phyloP scores from a whole-genome alignment of 1,284 basidiomycete species.

The Puccinia sorghi region DNA sequence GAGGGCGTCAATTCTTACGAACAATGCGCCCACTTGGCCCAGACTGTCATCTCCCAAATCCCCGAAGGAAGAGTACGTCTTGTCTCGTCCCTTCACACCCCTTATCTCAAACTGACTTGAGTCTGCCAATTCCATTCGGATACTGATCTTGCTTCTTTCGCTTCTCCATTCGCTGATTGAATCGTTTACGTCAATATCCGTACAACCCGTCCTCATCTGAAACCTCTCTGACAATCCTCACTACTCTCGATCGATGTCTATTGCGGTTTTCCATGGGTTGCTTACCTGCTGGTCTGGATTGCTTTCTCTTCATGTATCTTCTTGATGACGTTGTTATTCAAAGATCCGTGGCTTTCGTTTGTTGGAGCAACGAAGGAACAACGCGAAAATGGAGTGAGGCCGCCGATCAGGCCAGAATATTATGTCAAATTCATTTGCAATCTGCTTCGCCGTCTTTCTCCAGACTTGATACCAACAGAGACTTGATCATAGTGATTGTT shows the following conservation, averaged over 20 bases:
- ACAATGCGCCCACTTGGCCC: constrained; percentile 49
- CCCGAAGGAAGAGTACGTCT: constrained; percentile 45
- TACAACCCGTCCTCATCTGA: neutral
- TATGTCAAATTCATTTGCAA: neutral
- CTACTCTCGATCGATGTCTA: neutral
- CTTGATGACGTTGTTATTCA: neutral
- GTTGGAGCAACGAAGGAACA: neutral
- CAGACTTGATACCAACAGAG: neutral
- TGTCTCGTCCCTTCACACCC: neutral
- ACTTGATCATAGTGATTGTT: neutral
- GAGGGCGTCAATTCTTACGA: constrained; percentile 50
- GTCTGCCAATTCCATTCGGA: neutral
- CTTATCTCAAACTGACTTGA: neutral
- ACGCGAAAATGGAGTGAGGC: neutral
- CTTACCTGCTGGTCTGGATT: neutral
- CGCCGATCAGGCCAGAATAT: neutral
- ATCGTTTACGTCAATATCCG: neutral
- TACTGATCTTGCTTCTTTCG: neutral
- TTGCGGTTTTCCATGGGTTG: neutral
- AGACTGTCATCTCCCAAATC: constrained; percentile 45
- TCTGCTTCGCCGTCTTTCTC: neutral
- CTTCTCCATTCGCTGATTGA: neutral
- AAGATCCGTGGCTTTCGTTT: neutral
- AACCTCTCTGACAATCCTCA: neutral
- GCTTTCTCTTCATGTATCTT: neutral